Evolutionary conservation across 305 asterid genomes (phyloP).

Genomic region (Solanum hybrid): DNA sequence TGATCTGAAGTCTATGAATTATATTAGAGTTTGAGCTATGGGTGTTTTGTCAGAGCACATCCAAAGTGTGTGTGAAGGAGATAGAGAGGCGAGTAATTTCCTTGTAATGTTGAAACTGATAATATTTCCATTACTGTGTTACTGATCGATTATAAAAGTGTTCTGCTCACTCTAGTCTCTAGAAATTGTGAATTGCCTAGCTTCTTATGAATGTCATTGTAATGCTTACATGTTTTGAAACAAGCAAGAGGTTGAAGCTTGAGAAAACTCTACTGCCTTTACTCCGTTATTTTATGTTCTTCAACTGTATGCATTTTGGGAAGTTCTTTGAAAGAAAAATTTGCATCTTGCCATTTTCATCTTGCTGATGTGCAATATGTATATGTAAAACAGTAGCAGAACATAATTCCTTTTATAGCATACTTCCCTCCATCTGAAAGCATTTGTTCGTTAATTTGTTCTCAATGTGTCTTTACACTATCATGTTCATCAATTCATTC

Average conservation of each 20-base stretch:
- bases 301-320: not conserved
- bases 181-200: not conserved
- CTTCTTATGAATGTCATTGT: conserved; percentile 6
- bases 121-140: not conserved
- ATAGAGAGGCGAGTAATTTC: not conserved
- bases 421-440: not conserved
- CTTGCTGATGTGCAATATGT: not conserved
- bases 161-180: not conserved
- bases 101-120: not conserved
- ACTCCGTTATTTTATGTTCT: not conserved
- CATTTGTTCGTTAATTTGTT: not conserved
- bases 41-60: not conserved
- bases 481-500: not conserved
- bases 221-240: not conserved
- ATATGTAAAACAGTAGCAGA: not conserved
- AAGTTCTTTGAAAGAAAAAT: not conserved
- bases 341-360: not conserved
- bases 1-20: not conserved
- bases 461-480: not conserved
- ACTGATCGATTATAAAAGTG: not conserved
- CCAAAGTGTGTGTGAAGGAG: not conserved
- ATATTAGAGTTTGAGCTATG: not conserved
- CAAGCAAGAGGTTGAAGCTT: not conserved
- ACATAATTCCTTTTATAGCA: not conserved
- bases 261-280: not conserved